Base-by-base conservation (phyloP, 2,329 filamentous ascomycete species). In the Clonostachys byssicola region DNA sequence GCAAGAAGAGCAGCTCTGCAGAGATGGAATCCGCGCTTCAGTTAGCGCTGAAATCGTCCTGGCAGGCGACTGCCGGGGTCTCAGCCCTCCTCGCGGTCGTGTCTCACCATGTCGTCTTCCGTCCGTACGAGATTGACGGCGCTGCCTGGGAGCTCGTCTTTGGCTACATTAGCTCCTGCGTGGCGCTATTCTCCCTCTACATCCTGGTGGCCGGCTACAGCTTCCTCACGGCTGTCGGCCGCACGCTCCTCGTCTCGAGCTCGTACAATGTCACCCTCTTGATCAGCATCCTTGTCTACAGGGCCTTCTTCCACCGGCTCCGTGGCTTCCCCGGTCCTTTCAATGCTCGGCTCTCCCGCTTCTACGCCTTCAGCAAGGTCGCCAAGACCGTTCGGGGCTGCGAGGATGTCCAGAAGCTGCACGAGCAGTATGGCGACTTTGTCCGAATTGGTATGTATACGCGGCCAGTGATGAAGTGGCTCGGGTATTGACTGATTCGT, bases 381-480 rank as follows among this genome's bases (percentile, higher is more conserved):
- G 44, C 51, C 5, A 57, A 54, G 49, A 53, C 54, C 3, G 34
- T 55, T 2, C 59, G 54, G 4, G 49, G 60, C 3, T 60, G 51
- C 40, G 40, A 53, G 6, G 59, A 65, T 34, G 42, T 62, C 18
- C 54, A 57, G 41, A 35, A 55, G 12, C 52, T 64, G 3, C 60
- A 65, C 42, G 43, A 47, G 3, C 45, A 53, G 9, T 62, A 65
- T 18, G 62, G 61, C 1, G 60, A 61, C 40, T 55, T 65, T 46
- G 59, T 64, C 13, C 52, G 59, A 17, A 46, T 60, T 5, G 60
- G 60, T 56, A 51, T n/a, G 55, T 38, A 30, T 30, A 30, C 23
- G 3, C 23, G 9, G 23, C 4, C 9, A 30, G 23, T 30, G 23
- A 30, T 2, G 23, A 20, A 39, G 23, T 30, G 16, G 39, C 42